A percentile compares a stretch with the other conserved stretches of the same genome.
Conservation (phyloP, 306 rosid species). For the Citrullus amarus region DNA sequence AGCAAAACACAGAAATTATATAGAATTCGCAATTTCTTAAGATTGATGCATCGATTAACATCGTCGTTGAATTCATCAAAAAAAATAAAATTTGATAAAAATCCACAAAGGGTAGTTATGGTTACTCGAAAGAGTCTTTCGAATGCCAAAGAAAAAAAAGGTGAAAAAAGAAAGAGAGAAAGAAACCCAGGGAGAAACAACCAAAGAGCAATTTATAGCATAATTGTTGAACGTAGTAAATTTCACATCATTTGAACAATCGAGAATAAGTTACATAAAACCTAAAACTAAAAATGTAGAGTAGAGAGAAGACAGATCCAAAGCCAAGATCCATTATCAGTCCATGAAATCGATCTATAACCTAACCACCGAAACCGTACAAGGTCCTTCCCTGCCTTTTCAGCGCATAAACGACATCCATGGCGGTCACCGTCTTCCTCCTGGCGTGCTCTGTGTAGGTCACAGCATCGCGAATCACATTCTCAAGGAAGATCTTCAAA, state of each 20-base stretch:
- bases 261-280: neutral
- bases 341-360: neutral
- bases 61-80: too few species aligned
- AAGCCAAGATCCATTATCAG: neutral
- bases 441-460: neutral
- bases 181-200: too few species aligned
- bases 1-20: too few species aligned
- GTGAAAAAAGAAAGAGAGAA: too few species aligned
- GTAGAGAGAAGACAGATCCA: neutral
- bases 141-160: too few species aligned
- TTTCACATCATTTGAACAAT: neutral
- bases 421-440: conserved; percentile 2
- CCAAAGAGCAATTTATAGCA: too few species aligned
- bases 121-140: too few species aligned
- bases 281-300: neutral
- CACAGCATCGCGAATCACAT: neutral
- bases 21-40: too few species aligned
- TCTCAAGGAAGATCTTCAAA: neutral
- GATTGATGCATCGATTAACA: too few species aligned
- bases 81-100: too few species aligned
- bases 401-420: neutral
- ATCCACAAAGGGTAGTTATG: too few species aligned
- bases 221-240: too few species aligned
- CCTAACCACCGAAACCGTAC: neutral
- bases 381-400: neutral